Evolutionary conservation across 2,329 filamentous ascomycete species (phyloP).

Genomic region (Aurifilum marmelostoma): DNA sequence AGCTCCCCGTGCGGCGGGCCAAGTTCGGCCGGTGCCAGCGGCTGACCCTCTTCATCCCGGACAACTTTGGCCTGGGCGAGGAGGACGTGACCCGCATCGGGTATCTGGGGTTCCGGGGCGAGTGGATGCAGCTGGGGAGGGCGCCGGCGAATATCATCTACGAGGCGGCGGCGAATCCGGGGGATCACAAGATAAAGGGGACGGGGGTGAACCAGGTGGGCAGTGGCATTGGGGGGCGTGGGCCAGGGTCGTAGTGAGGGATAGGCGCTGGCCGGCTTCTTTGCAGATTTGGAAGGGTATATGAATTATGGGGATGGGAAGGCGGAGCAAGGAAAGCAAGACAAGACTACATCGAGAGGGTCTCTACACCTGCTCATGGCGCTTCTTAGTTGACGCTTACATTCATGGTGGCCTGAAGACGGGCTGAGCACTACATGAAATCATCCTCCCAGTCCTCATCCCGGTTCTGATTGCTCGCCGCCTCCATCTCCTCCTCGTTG

Average conservation of each 20-base stretch:
- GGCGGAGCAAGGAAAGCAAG: too few relatives aligned
- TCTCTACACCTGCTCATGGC: not conserved
- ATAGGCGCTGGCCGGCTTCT: not conserved
- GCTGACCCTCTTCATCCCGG: conserved; percentile 84
- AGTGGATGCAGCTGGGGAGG: conserved; percentile 84
- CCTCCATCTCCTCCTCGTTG: conserved; percentile 76
- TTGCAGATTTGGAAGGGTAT: too few relatives aligned
- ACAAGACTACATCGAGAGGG: too few relatives aligned
- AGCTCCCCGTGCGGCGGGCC: conserved; percentile 84
- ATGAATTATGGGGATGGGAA: too few relatives aligned
- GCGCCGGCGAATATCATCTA: conserved; percentile 88
- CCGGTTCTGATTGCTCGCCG: conserved; percentile 83
- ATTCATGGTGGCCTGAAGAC: not conserved
- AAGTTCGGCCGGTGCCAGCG: conserved; percentile 84
- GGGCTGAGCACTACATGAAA: conserved; percentile 71
- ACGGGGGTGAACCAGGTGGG: conserved; percentile 58
- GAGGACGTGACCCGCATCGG: conserved; percentile 78
- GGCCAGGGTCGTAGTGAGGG: conserved; percentile 38
- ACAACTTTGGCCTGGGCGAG: conserved; percentile 83
- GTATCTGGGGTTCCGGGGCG: conserved; percentile 91
- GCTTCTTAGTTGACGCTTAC: not conserved
- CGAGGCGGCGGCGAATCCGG: conserved; percentile 90
- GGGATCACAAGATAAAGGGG: conserved; percentile 75
- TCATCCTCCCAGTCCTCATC: conserved; percentile 81
- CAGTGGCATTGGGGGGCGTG: conserved; percentile 53